Evolutionary conservation across 768 basidiomycete genomes (phyloP).

Genomic region (Hygrophorus russula): DNA sequence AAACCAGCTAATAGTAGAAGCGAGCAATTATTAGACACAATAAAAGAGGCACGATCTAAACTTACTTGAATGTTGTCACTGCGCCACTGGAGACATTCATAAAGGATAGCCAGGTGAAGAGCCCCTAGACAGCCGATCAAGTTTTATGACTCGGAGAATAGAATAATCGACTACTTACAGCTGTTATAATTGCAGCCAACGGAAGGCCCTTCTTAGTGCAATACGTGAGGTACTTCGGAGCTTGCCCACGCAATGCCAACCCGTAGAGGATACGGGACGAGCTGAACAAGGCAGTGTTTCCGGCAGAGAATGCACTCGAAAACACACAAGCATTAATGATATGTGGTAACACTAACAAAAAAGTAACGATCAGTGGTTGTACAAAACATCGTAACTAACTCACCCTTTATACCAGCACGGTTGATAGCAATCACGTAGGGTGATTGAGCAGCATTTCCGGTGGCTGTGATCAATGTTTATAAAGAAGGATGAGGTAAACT

Average conservation of each 20-base stretch:
- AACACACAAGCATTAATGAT: conserved; percentile 68
- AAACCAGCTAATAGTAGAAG: conserved; percentile 9
- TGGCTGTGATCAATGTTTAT: conserved; percentile 11
- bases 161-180: conserved; percentile 16
- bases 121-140: conserved; percentile 16
- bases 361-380: conserved; percentile 7
- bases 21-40: neutral
- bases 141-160: neutral
- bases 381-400: conserved; percentile 8
- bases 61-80: conserved; percentile 45
- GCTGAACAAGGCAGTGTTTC: conserved; percentile 54
- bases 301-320: conserved; percentile 63
- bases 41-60: conserved; percentile 1
- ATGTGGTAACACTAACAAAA: conserved; percentile 38
- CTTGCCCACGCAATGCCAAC: conserved; percentile 40
- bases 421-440: conserved; percentile 81
- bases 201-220: conserved; percentile 41
- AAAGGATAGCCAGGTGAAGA: conserved; percentile 43
- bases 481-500: neutral
- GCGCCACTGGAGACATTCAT: conserved; percentile 53
- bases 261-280: conserved; percentile 42
- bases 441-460: conserved; percentile 62
- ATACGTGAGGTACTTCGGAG: conserved; percentile 29
- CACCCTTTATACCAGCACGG: conserved; percentile 58
- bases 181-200: conserved; percentile 24